Conservation (phyloP, 2,329 filamentous ascomycete species). For the Phaeosphaeriaceae sp. region DNA sequence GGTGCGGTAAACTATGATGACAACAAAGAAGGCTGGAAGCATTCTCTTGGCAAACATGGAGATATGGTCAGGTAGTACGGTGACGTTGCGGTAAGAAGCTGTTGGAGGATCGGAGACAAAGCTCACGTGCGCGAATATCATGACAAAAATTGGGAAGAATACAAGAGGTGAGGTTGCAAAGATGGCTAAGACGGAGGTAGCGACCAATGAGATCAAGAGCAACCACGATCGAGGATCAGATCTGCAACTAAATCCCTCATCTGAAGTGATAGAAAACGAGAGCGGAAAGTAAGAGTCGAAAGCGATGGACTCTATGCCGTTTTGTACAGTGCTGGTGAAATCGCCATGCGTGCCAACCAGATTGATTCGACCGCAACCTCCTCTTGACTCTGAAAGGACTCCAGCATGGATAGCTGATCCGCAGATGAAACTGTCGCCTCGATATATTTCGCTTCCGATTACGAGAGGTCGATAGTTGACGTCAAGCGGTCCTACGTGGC, state of each 20-base stretch:
- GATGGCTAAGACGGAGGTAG: conserved; percentile 76
- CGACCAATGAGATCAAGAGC: conserved; percentile 78
- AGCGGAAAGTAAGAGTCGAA: conserved; percentile 91
- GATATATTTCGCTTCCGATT: conserved; percentile 72
- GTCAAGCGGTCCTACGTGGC: conserved; percentile 74
- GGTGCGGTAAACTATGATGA: conserved; percentile 83
- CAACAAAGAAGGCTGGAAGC: conserved; percentile 84
- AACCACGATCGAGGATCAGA: conserved; percentile 80
- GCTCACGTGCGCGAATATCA: conserved; percentile 86
- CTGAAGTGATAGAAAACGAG: conserved; percentile 77
- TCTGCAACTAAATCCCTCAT: conserved; percentile 69
- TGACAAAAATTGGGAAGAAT: conserved; percentile 83
- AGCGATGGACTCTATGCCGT: conserved; percentile 77
- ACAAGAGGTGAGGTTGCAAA: conserved; percentile 78
- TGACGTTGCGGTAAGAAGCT: conserved; percentile 58
- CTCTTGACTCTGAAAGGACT: conserved; percentile 70
- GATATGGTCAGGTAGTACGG: conserved; percentile 58
- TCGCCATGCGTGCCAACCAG: conserved; percentile 72
- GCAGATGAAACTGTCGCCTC: conserved; percentile 91
- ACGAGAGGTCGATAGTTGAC: conserved; percentile 64
- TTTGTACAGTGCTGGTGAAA: conserved; percentile 67
- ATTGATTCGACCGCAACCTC: conserved; percentile 82
- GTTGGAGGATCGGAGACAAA: conserved; percentile 86
- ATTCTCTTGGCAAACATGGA: conserved; percentile 77
- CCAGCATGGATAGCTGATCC: conserved; percentile 86